Evolutionary conservation across 2,329 filamentous ascomycete species (phyloP).

Genomic region (Hypoxylon sp.): DNA sequence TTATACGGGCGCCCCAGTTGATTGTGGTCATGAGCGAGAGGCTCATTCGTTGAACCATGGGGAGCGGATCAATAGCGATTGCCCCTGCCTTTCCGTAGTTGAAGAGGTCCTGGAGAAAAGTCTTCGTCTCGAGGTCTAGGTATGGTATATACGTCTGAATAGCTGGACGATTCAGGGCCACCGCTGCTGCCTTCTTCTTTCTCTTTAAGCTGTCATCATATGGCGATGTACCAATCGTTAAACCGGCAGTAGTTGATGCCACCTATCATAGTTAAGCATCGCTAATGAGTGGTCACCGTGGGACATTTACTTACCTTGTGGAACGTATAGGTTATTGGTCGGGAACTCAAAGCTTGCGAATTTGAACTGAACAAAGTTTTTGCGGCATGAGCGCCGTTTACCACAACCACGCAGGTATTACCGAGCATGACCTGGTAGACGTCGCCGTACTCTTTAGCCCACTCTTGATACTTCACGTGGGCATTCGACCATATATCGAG

Average conservation of each 20-base stretch:
- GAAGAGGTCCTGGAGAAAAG: slow-evolving; percentile 80
- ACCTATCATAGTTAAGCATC: slow-evolving; percentile 37
- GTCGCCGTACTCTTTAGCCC: slow-evolving; percentile 73
- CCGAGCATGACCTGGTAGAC: slow-evolving; percentile 79
- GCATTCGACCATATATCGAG: slow-evolving; percentile 72
- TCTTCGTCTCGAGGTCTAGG: slow-evolving; percentile 81
- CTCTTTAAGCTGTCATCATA: slow-evolving; percentile 87
- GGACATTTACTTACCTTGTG: slow-evolving; percentile 69
- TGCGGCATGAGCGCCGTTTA: slow-evolving; percentile 82
- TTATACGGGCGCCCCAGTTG: slow-evolving; percentile 84
- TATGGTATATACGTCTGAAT: slow-evolving; percentile 86
- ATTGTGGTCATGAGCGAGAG: slow-evolving; percentile 83
- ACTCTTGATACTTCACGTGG: slow-evolving; percentile 64
- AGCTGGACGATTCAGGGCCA: slow-evolving; percentile 81
- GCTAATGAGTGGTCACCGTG: not conserved
- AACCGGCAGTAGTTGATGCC: slow-evolving; percentile 81
- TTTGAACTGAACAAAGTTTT: slow-evolving; percentile 83
- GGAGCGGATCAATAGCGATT: slow-evolving; percentile 76
- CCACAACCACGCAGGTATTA: slow-evolving; percentile 80
- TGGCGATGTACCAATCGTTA: slow-evolving; percentile 86
- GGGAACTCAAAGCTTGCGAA: slow-evolving; percentile 82
- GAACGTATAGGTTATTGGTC: slow-evolving; percentile 85
- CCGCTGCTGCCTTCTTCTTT: slow-evolving; percentile 82
- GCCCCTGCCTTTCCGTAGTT: slow-evolving; percentile 73
- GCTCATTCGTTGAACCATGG: slow-evolving; percentile 82